phyloP scores from a whole-genome alignment of 768 basidiomycete genomes.

The Mrakia gelida region DNA sequence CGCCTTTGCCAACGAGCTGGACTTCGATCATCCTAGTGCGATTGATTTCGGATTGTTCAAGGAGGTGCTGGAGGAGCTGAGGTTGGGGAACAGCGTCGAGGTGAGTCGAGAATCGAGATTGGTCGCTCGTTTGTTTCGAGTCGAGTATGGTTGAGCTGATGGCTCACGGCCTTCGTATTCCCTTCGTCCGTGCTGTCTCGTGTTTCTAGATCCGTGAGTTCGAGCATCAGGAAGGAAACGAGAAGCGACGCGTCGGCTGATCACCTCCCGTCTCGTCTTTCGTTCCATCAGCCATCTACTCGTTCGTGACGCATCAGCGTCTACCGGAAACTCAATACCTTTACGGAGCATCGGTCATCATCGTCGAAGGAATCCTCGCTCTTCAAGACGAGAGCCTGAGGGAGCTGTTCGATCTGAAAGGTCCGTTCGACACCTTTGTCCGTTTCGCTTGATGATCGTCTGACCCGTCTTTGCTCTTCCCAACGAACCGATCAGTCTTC shows the following conservation, averaged over 20 bases:
- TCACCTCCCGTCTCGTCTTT: not conserved
- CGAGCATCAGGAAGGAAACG: not conserved
- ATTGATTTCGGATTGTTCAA: slow-evolving; percentile 84
- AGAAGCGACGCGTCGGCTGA: not conserved
- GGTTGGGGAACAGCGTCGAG: slow-evolving; percentile 63
- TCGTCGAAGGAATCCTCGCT: slow-evolving; percentile 87
- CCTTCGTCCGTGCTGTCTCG: not conserved
- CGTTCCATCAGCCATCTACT: slow-evolving; percentile 61
- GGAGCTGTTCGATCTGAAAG: slow-evolving; percentile 86
- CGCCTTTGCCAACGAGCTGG: slow-evolving; percentile 70
- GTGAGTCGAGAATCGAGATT: slow-evolving; percentile 32
- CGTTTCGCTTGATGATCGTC: not conserved
- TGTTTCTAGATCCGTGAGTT: not conserved
- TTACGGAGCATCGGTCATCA: slow-evolving; percentile 89
- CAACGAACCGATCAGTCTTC: not conserved
- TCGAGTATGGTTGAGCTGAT: not conserved
- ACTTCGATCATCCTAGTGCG: slow-evolving; percentile 88
- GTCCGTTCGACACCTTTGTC: not conserved
- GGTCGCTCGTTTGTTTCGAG: not conserved
- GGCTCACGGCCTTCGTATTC: too few relatives aligned
- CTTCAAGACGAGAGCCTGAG: slow-evolving; percentile 74
- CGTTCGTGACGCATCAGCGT: slow-evolving; percentile 84
- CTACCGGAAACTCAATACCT: slow-evolving; percentile 62
- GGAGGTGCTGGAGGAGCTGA: slow-evolving; percentile 74
- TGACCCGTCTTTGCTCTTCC: not conserved